Percentiles rank a stretch among this genome's conserved stretches.
Evolutionary conservation across 495 filamentous ascomycete genomes (phyloP).

Genomic region (Friedmanniomyces endolithicus): DNA sequence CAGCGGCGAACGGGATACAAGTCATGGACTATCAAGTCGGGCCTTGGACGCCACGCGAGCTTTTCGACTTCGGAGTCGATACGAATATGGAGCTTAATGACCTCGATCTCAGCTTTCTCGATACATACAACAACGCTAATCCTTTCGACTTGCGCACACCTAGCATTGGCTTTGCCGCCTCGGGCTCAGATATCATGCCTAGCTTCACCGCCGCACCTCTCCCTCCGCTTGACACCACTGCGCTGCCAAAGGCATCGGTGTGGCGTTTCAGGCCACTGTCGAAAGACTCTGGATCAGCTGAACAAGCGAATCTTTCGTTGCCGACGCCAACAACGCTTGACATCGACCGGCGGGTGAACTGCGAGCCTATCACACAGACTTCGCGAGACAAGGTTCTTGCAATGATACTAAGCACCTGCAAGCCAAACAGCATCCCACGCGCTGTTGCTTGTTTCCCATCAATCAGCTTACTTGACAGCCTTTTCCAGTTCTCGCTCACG

Average conservation of each 20-base stretch:
- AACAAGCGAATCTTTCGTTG: slow-evolving; percentile 44
- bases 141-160: slow-evolving; percentile 24
- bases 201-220: slow-evolving; percentile 19
- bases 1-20: slow-evolving; percentile 5
- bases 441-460: slow-evolving; percentile 51
- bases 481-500: slow-evolving; percentile 49
- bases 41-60: slow-evolving; percentile 25
- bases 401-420: slow-evolving; percentile 42
- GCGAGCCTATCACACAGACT: slow-evolving; percentile 35
- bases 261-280: slow-evolving; percentile 44
- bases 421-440: slow-evolving; percentile 33
- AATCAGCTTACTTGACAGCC: slow-evolving; percentile 43
- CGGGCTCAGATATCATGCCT: slow-evolving; percentile 19
- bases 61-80: slow-evolving; percentile 39
- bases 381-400: slow-evolving; percentile 46
- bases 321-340: slow-evolving; percentile 24
- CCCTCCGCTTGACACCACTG: slow-evolving; percentile 16
- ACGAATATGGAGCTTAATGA: slow-evolving; percentile 48
- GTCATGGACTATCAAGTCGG: slow-evolving; percentile 19
- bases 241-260: slow-evolving; percentile 34
- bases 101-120: slow-evolving; percentile 46
- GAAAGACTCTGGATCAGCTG: slow-evolving; percentile 38
- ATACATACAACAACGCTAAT: slow-evolving; percentile 42
- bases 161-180: slow-evolving; percentile 17
- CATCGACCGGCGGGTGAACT: slow-evolving; percentile 26